These are phyloP conservation scores for Oryza meyeriana DNA, from an alignment of 176 grass and related monocot species.

Conservation along the genomic window DNA sequence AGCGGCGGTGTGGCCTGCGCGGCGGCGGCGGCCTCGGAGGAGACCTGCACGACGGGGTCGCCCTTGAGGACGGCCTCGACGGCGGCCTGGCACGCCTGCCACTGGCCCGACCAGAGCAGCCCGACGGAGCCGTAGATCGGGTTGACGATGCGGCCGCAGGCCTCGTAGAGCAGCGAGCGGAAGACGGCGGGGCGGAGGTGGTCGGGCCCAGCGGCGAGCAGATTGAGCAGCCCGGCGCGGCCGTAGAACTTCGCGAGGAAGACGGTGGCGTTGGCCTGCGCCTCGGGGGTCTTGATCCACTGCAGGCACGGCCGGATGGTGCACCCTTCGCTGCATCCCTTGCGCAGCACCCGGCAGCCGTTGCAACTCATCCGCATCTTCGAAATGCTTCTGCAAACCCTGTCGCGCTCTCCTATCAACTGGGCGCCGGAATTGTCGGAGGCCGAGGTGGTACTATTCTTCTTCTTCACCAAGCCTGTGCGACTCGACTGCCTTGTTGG, in stretches of 20 bases:
- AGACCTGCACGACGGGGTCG: conserved; percentile 41
- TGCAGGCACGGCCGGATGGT: conserved; percentile 64
- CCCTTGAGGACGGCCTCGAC: conserved; percentile 75
- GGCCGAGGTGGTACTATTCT: background rate
- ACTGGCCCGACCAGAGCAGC: conserved; percentile 53
- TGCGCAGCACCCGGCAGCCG: conserved; percentile 64
- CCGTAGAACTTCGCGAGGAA: conserved; percentile 89
- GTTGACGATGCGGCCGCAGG: conserved; percentile 62
- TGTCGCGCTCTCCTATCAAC: background rate
- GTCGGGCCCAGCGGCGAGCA: conserved; percentile 42
- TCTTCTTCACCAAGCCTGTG: background rate
- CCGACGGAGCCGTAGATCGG: conserved; percentile 65
- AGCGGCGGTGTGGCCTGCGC: conserved; percentile 23
- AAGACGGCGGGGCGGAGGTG: conserved; percentile 44
- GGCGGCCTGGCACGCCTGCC: conserved; percentile 56
- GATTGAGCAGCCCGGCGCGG: conserved; percentile 68
- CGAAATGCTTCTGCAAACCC: background rate
- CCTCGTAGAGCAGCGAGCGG: conserved; percentile 57
- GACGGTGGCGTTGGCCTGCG: conserved; percentile 72
- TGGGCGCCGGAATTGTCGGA: conserved; percentile 4
- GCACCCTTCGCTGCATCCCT: conserved; percentile 58
- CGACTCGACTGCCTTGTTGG: background rate
- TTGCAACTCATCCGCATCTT: conserved; percentile 76
- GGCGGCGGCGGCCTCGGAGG: conserved; percentile 8
- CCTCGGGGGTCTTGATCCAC: conserved; percentile 58